Evolutionary conservation across 768 basidiomycete genomes (phyloP), one percentile per base, ranked within the genome.

Genomic region (Gautieria morchelliformis): DNA sequence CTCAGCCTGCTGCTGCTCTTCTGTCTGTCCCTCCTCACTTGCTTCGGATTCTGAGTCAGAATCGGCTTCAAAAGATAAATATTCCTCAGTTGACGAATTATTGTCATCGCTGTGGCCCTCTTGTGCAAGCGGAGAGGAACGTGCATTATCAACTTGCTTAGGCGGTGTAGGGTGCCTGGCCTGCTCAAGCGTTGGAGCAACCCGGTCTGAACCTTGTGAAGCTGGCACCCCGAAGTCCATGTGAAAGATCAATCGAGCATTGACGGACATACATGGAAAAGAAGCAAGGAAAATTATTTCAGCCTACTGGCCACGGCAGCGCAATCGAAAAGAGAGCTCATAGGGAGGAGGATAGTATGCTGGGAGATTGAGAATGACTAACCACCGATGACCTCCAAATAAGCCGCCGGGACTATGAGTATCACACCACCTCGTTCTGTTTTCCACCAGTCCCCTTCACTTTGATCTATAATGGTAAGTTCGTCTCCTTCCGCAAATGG

Each of bases 401-500:
- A 98, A 19, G 85, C 82, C 24, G 93, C 92, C 53, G 96, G 96
- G 4, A 93, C 93, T 66, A 93, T 84, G 72, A 87, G 89, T 53
- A 96, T 83, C 60, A 84, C 70, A 20, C 95, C 95, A 49, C 79
- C 83, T 65, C 81, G 80, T 72, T 97, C 94, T 40, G 86, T 87
- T 74, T 94, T 97, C 91, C 91, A 98, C 96, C 96, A 98, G 64
- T 90, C 89, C 53, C 74, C 77, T 63, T 97, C 96, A 54, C 79
- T 79, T 48, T 71, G 80, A 66, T 99, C 96, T 58, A 97, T 78
- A 61, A 99, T 83, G 8, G 75, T 75, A 40, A 97, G 71, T 35
- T 71, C 67, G 57, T 95, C 89, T 58, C 89, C 93, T 71, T 92
- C 92, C 7, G 71, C 71, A 67, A 97, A 90, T 0, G 89, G 75